These are phyloP conservation scores for Blepharisma japonicum DNA, from an alignment of 73 alveolate genomes.

Conservation along the genomic window DNA sequence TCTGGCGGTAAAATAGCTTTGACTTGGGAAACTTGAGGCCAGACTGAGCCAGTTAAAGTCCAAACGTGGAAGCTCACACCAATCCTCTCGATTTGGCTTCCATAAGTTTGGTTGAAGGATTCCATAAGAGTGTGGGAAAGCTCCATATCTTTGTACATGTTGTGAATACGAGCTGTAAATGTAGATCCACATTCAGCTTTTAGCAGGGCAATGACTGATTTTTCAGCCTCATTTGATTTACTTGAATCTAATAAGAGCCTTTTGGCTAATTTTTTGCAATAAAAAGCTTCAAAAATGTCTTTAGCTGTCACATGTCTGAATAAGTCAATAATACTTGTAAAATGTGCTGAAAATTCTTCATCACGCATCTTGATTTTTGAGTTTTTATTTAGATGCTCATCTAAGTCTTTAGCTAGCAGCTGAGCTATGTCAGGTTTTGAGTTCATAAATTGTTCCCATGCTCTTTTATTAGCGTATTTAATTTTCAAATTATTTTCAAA, in stretches of 20 bases:
- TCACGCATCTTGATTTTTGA: constrained; percentile 36
- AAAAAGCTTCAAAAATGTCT: constrained; percentile 52
- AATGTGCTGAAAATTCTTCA: constrained; percentile 29
- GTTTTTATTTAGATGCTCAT: constrained; percentile 37
- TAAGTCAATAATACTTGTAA: constrained; percentile 35
- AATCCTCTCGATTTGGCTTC: neutral
- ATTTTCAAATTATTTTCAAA: constrained; percentile 30
- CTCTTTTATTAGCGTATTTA: constrained; percentile 28
- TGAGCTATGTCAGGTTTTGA: constrained; percentile 23
- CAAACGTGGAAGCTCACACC: constrained; percentile 34
- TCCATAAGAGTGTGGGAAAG: constrained; percentile 35
- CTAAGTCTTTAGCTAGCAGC: constrained; percentile 46
- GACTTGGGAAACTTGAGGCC: constrained; percentile 38
- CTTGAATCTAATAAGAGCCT: constrained; percentile 39
- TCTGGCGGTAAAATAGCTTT: constrained; percentile 32
- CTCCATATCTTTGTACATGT: constrained; percentile 39
- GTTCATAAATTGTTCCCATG: constrained; percentile 39
- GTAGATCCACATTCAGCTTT: constrained; percentile 51
- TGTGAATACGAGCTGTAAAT: constrained; percentile 40
- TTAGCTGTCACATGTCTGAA: constrained; percentile 44
- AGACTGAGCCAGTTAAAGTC: constrained; percentile 29
- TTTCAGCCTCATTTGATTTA: constrained; percentile 37
- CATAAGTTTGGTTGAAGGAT: constrained; percentile 34
- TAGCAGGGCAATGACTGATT: constrained; percentile 38
- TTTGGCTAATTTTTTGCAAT: constrained; percentile 37